phyloP scores from a whole-genome alignment of 352 stramenopile genomes.

The Pythium periplocum region DNA sequence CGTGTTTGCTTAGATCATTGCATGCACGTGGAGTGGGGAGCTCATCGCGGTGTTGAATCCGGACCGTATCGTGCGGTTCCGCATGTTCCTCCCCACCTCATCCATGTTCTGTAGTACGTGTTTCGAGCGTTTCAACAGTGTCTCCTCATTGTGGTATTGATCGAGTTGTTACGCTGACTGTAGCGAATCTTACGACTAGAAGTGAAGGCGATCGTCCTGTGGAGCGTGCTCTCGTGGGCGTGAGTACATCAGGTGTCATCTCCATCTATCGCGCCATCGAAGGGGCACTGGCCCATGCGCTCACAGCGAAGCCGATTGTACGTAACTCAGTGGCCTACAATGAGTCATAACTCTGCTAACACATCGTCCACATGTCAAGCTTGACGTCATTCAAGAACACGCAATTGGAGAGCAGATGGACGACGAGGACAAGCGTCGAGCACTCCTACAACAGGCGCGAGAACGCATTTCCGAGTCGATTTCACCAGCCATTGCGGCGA shows the following conservation, averaged over 20 bases:
- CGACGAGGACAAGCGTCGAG: slow-evolving; percentile 34
- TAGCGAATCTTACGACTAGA: background rate
- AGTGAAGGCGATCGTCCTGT: background rate
- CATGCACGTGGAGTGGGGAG: slow-evolving; percentile 66
- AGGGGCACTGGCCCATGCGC: slow-evolving; percentile 33
- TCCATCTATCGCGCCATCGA: slow-evolving; percentile 52
- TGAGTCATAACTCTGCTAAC: too few relatives aligned
- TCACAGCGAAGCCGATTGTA: slow-evolving; percentile 43
- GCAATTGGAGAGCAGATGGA: slow-evolving; percentile 28
- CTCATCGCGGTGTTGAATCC: slow-evolving; percentile 48
- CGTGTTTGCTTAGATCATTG: slow-evolving; percentile 34
- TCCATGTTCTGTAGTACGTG: slow-evolving; percentile 65
- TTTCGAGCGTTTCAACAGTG: background rate
- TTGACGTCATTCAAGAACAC: slow-evolving; percentile 32
- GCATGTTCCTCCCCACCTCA: slow-evolving; percentile 48
- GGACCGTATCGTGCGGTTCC: slow-evolving; percentile 43
- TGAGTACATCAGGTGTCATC: slow-evolving; percentile 65
- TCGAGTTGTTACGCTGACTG: too few relatives aligned
- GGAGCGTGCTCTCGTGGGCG: slow-evolving; percentile 42
- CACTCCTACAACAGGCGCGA: slow-evolving; percentile 30
- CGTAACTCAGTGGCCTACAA: background rate
- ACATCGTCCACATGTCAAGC: slow-evolving; percentile 9
- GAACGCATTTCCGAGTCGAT: background rate
- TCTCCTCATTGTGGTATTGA: too few relatives aligned
- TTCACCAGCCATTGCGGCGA: background rate